A percentile compares a stretch with the other conserved stretches of the same genome.
Evolutionary conservation across 495 filamentous ascomycete species (phyloP).

Genomic region (Tuber indicum): DNA sequence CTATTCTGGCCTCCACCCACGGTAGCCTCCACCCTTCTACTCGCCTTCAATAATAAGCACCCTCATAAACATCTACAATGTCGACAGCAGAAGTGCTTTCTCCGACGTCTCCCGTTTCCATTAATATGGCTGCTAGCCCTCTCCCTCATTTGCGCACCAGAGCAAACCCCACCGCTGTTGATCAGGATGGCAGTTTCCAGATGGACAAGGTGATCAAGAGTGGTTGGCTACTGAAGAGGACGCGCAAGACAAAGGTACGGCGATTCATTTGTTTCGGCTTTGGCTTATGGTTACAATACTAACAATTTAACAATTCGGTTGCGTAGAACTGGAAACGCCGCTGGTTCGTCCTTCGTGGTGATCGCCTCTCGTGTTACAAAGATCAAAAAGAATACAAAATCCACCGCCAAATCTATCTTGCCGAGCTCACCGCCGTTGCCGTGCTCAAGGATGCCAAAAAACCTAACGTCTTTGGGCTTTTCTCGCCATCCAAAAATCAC

Average conservation of each 20-base stretch:
- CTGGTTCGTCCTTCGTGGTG: slow-evolving; percentile 85
- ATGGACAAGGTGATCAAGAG: slow-evolving; percentile 88
- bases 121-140: slow-evolving; percentile 19
- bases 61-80: slow-evolving; percentile 19
- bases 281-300: not conserved
- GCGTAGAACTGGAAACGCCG: slow-evolving; percentile 75
- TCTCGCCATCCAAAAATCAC: slow-evolving; percentile 83
- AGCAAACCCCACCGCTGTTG: slow-evolving; percentile 52
- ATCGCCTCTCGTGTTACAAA: slow-evolving; percentile 92
- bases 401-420: slow-evolving; percentile 75
- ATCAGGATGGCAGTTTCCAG: slow-evolving; percentile 91
- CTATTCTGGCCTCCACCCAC: slow-evolving; percentile 3
- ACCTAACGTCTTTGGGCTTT: slow-evolving; percentile 82
- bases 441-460: slow-evolving; percentile 81
- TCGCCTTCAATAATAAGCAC: not conserved
- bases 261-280: slow-evolving; percentile 1
- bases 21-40: slow-evolving; percentile 20
- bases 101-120: slow-evolving; percentile 18
- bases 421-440: slow-evolving; percentile 85
- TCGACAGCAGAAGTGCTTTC: slow-evolving; percentile 38
- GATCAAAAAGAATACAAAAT: slow-evolving; percentile 82
- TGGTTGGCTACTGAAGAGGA: slow-evolving; percentile 76
- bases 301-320: slow-evolving; percentile 5
- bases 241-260: slow-evolving; percentile 84
- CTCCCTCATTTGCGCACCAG: slow-evolving; percentile 35